A percentile compares a stretch with the other conserved stretches of the same genome.
Conservation (phyloP, 2,329 filamentous ascomycete genomes). For the Dothistroma septosporum region DNA sequence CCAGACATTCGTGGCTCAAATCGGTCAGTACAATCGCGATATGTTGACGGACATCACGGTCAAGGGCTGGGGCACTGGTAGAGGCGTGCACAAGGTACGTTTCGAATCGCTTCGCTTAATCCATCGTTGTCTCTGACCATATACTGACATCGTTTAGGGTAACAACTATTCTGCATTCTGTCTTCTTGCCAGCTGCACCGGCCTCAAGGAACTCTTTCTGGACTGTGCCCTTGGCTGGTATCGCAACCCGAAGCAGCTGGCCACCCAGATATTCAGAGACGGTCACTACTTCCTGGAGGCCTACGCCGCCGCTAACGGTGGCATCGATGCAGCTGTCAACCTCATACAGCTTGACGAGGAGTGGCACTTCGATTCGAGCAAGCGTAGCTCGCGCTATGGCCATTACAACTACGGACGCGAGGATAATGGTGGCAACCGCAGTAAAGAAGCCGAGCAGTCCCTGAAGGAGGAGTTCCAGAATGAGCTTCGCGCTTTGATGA, state of each 20-base stretch:
- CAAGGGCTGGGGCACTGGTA: constrained; percentile 18
- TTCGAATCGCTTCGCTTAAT: neutral
- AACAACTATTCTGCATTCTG: constrained; percentile 26
- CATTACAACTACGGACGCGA: neutral
- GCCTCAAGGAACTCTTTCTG: constrained; percentile 25
- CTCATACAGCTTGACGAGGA: constrained; percentile 21
- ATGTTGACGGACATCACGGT: constrained; percentile 23
- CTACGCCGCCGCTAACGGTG: constrained; percentile 23
- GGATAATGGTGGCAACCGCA: neutral
- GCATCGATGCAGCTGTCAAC: constrained; percentile 24
- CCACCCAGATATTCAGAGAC: constrained; percentile 25
- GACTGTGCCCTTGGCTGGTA: constrained; percentile 21
- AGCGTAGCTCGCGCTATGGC: neutral
- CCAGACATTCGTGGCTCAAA: constrained; percentile 25
- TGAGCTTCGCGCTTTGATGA: constrained; percentile 4
- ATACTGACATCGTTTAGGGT: constrained; percentile 9
- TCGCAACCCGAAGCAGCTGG: constrained; percentile 13
- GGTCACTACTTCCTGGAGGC: constrained; percentile 28
- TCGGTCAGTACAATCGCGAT: constrained; percentile 26
- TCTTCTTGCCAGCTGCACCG: constrained; percentile 25
- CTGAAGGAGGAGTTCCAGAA: constrained; percentile 13
- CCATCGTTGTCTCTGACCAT: neutral
- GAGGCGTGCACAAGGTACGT: constrained; percentile 11
- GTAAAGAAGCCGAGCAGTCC: constrained; percentile 2
- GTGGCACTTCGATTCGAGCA: constrained; percentile 17